Base-by-base conservation (phyloP, 169 alveolate genomes). In the Plasmodium knowlesi region DNA sequence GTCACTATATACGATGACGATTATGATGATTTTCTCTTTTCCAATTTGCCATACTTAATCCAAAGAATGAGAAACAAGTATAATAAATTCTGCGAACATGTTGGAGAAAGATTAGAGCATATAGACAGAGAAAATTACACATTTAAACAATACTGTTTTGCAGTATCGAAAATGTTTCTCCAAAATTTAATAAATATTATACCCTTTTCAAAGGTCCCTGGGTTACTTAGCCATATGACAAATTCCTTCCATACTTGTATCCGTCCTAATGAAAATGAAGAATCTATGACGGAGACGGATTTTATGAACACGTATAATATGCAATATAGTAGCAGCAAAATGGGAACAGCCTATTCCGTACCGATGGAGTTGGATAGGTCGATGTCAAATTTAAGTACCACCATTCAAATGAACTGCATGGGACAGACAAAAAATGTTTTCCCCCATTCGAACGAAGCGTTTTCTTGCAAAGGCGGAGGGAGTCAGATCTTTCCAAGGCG, bases 141-240 rank as follows among this genome's bases (percentile, higher is more conserved):
- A 25, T 72, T 88, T 43, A 76, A 79, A 71, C 90, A 88, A 34
- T 88, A 88, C 50, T 88, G 94, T 78, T 41, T 57, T n/a, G 82
- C 39, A 67, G 34, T 88, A 10, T 88, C 94, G n/a, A 88, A 67
- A 41, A 22, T 41, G 9, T 39, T 88, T 53, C 57, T 53, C 14
- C 80, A 37, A 25, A 54, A 88, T 79, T 41, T 88, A 25, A 22
- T 88, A 61, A 70, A 73, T 72, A 39, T 73, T 37, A 30, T 88
- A 32, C 57, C 94, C 32, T 88, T 88, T 78, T 79, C 54, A 14
- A 57, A 88, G 32, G 12, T 88, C 39, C 89, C 82, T n/a, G 12
- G 43, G n/a, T 41, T 88, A 12, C 5, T 88, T 14, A 61, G 82
- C 25, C 50, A 19, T n/a, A 57, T 88, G 43, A 14, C 82, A 0